Evolutionary conservation across 73 alveolate species (phyloP).

Genomic region (Tetrahymena malaccensis): DNA sequence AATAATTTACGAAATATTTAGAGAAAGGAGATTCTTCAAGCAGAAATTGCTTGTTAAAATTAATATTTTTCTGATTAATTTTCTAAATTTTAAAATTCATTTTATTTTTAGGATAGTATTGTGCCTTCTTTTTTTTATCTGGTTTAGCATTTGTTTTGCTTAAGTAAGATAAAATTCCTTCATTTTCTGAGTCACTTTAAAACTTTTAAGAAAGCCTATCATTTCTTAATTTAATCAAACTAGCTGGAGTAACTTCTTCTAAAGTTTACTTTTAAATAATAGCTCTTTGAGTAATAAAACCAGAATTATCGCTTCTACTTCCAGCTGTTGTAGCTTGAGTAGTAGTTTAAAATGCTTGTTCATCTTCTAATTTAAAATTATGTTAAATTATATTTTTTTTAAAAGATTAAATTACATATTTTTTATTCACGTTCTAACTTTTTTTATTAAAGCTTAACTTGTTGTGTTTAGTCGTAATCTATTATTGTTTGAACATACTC

Average conservation of each 20-base stretch:
- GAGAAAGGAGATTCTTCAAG: neutral
- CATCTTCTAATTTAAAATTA: neutral
- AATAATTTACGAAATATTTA: neutral
- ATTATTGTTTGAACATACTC: slow-evolving; percentile 5
- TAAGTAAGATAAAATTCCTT: neutral
- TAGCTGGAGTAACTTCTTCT: neutral
- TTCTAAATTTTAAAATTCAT: neutral
- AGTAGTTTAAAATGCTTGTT: neutral
- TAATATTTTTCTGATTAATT: neutral
- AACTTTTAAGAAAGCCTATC: neutral
- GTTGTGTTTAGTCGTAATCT: neutral
- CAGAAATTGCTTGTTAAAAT: neutral
- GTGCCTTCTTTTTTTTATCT: neutral
- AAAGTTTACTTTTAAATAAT: neutral
- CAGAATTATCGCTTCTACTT: neutral
- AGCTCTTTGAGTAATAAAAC: neutral
- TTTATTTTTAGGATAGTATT: neutral
- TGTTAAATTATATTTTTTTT: neutral
- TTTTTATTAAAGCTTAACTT: neutral
- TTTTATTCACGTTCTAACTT: neutral
- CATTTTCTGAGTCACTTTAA: neutral
- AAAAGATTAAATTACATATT: neutral
- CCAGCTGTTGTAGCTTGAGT: neutral
- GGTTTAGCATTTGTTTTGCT: neutral
- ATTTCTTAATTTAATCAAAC: neutral